Percentiles rank a stretch among this genome's conserved stretches.
Conservation (phyloP, 2,329 filamentous ascomycete genomes). For the Hymenoscyphus fructigenus region DNA sequence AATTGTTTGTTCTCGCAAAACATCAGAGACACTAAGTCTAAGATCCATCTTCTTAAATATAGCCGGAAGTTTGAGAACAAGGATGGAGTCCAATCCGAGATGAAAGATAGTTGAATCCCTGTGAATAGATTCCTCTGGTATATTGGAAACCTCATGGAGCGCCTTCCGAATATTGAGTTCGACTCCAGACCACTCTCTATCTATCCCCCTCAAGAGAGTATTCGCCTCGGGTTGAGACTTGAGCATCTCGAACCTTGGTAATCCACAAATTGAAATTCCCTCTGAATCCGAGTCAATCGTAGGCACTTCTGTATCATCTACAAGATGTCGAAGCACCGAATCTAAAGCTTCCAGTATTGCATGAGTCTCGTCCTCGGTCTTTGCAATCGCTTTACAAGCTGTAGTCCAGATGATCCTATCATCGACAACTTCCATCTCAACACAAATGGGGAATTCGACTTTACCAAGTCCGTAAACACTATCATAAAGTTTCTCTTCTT, state of each 20-base stretch:
- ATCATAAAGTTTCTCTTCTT: conserved; percentile 27
- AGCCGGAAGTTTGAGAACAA: conserved; percentile 77
- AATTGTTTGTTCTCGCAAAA: conserved; percentile 67
- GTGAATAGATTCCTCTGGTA: conserved; percentile 57
- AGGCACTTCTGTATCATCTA: conserved; percentile 48
- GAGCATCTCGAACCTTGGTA: conserved; percentile 45
- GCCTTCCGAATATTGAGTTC: conserved; percentile 45
- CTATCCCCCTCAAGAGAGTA: background rate
- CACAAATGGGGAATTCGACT: conserved; percentile 78
- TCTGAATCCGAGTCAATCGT: conserved; percentile 54
- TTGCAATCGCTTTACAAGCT: conserved; percentile 62
- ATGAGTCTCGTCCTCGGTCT: conserved; percentile 47
- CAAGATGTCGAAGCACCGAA: conserved; percentile 54
- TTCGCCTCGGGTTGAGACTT: background rate
- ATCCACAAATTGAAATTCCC: conserved; percentile 63
- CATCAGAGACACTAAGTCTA: conserved; percentile 65
- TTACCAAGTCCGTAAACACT: conserved; percentile 53
- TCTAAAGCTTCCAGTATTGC: conserved; percentile 61
- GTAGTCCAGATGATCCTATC: conserved; percentile 65
- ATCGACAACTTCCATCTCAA: conserved; percentile 69
- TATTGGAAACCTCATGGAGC: conserved; percentile 58
- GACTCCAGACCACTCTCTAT: conserved; percentile 37
- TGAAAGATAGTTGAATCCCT: conserved; percentile 71
- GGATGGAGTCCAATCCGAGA: conserved; percentile 88
- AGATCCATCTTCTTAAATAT: conserved; percentile 65